Evolutionary conservation across 2,329 filamentous ascomycete species (phyloP).

Genomic region (Cladosporium velox): DNA sequence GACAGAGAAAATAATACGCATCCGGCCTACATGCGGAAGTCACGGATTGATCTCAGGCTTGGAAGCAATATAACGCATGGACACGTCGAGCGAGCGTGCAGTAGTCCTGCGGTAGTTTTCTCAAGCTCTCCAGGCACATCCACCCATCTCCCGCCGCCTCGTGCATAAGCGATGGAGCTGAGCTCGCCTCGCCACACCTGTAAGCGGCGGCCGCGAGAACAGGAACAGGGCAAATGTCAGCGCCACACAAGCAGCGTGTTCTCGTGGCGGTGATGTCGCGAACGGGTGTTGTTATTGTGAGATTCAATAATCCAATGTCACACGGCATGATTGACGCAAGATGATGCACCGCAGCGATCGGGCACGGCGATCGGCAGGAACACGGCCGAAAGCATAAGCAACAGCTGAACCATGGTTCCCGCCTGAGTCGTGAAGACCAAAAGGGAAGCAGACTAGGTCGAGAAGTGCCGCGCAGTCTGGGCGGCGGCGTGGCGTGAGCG

Average conservation of each 20-base stretch:
- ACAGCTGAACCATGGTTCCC: background rate
- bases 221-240: background rate
- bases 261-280: background rate
- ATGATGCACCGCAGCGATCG: constrained; percentile 7
- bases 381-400: background rate
- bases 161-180: constrained; percentile 4
- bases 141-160: background rate
- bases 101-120: constrained; percentile 8
- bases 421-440: background rate
- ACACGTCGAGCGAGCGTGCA: constrained; percentile 13
- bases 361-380: constrained; percentile 6
- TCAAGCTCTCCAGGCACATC: background rate
- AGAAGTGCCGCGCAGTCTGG: background rate
- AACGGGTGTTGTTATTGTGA: background rate
- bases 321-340: constrained; percentile 1
- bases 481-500: background rate
- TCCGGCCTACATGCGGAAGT: background rate
- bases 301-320: background rate
- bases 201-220: background rate
- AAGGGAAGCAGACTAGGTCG: background rate
- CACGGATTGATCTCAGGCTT: background rate
- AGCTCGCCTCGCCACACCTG: background rate
- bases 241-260: background rate
- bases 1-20: background rate
- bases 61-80: constrained; percentile 10